Conservation (phyloP, 1,284 basidiomycete species). For the Farysia itapuensis region DNA sequence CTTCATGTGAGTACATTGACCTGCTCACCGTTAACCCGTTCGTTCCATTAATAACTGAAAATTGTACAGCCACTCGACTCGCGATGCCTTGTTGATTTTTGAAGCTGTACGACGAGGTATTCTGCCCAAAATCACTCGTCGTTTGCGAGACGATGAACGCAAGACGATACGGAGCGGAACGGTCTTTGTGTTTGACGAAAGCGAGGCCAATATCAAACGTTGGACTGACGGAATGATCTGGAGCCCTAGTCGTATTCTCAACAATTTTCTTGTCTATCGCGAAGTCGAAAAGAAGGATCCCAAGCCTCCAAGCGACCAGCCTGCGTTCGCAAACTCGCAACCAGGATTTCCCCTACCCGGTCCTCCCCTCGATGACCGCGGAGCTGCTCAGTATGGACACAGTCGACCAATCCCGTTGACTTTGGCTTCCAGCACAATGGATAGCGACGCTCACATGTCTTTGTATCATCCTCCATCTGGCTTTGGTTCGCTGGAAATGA, state of each 20-base stretch:
- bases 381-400: neutral
- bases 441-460: conserved; percentile 8
- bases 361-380: conserved; percentile 1
- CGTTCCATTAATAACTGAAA: neutral
- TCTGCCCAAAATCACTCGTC: conserved; percentile 88
- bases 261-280: conserved; percentile 77
- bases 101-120: conserved; percentile 86
- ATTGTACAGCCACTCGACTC: conserved; percentile 78
- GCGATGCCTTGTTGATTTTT: conserved; percentile 91
- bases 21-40: neutral
- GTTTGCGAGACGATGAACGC: conserved; percentile 83
- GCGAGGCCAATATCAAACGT: conserved; percentile 94
- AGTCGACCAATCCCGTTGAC: conserved; percentile 23
- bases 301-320: conserved; percentile 18
- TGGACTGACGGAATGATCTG: conserved; percentile 98
- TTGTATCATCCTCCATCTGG: conserved; percentile 9
- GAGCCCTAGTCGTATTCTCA: conserved; percentile 83
- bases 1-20: conserved; percentile 13
- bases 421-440: conserved; percentile 16
- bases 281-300: conserved; percentile 48
- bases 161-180: conserved; percentile 90
- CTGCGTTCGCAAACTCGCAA: conserved; percentile 16
- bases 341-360: conserved; percentile 12
- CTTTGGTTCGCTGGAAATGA: conserved; percentile 8
- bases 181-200: conserved; percentile 96